Base-by-base conservation (phyloP, 805 yeast genomes). In the Hanseniaspora meyeri region DNA sequence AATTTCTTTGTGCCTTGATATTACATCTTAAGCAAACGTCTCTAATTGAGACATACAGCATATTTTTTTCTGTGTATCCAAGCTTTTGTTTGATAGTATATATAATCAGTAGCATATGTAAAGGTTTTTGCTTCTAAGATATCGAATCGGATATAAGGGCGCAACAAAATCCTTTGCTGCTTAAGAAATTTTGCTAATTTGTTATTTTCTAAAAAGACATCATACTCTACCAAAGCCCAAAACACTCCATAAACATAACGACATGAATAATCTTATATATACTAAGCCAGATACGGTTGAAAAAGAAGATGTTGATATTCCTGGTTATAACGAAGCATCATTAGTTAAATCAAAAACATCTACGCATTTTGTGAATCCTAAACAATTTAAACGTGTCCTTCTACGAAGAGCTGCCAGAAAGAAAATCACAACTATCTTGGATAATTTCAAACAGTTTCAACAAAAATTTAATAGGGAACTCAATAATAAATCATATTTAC, bases 341-440 rank as follows among this genome's bases (percentile, higher is more conserved):
- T 24, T 10, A 7, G n/a, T n/a, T 12, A 29, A 45, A 45, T 29
- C 36, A 14, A 31, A 46, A 12, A 14, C 37, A 8, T 7, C 27
- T 4, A 45, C 27, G 20, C 48, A 29, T 29, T 93, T 93, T 65
- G 98, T 93, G 45, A 93, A 93, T 68, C 98, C 98, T 10, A 93
- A 93, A 69, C 99, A 93, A 65, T 93, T 93, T 64, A 96, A 93
- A 64, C 81, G 99, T 46, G 93, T 93, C 17, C 72, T 93, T 62
- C 93, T 93, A 68, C 77, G 99, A 65, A 79, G 99, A 63, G 78
- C 89, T 45, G 97, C 98, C 0, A 76, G 98, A 54, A 97, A 97
- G 6, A 85, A 83, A 68, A 76, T 93, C 42, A 97, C 93, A 65
- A 97, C 93, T 66, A 80, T 82, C 46, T 76, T 91, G 60, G 85